Evolutionary conservation across 176 grass and related monocot species (phyloP).

Genomic region (Cymbopogon citratus): DNA sequence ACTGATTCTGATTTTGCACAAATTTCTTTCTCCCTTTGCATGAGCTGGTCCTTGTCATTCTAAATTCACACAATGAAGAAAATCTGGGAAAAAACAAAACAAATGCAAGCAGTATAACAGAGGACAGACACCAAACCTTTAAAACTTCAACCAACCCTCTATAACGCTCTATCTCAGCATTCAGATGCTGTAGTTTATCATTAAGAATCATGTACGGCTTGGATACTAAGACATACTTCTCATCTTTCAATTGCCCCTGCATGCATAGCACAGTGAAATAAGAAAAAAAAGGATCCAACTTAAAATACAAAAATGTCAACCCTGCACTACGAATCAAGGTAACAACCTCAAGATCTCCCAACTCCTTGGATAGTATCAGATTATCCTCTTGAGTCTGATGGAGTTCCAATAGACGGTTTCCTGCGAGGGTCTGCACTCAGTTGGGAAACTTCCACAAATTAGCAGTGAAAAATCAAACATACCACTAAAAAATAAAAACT

Average conservation of each 20-base stretch:
- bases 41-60: constrained; percentile 65
- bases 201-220: constrained; percentile 67
- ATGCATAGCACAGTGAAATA: constrained; percentile 11
- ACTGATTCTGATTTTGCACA: constrained; percentile 55
- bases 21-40: constrained; percentile 80
- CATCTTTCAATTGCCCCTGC: constrained; percentile 82
- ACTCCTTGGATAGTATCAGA: constrained; percentile 73
- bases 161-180: constrained; percentile 66
- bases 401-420: constrained; percentile 82
- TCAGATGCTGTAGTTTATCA: constrained; percentile 74
- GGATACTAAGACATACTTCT: constrained; percentile 67
- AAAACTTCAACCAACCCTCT: constrained; percentile 65
- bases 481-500: constrained; percentile 14
- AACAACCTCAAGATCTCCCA: constrained; percentile 91
- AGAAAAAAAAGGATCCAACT: constrained; percentile 33
- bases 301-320: constrained; percentile 4
- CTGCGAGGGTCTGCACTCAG: constrained; percentile 63
- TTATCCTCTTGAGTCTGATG: constrained; percentile 96
- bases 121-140: constrained; percentile 54
- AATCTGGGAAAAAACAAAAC: not conserved
- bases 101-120: not conserved
- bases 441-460: constrained; percentile 24
- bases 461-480: constrained; percentile 21
- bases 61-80: constrained; percentile 28
- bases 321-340: constrained; percentile 19